These are phyloP conservation scores for Penicillium griseofulvum DNA, from an alignment of 2,329 filamentous ascomycete species.

Conservation along the genomic window DNA sequence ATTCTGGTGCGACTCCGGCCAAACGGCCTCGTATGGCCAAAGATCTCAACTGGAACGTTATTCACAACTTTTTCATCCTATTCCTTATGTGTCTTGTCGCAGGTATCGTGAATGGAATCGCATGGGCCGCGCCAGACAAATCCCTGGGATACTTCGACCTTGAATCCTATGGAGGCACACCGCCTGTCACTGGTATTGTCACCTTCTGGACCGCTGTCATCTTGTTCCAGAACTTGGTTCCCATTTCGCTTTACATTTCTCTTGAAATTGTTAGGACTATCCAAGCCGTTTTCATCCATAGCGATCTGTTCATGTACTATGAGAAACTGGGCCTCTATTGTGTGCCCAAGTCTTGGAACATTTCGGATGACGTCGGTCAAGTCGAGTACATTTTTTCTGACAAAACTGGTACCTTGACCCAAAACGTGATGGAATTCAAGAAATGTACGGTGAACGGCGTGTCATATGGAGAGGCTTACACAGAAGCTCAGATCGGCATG, in stretches of 20 bases:
- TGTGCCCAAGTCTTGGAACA: slow-evolving; percentile 97
- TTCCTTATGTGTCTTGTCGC: slow-evolving; percentile 85
- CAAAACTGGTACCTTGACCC: slow-evolving; percentile 85
- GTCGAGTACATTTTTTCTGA: slow-evolving; percentile 99
- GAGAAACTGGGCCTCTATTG: slow-evolving; percentile 91
- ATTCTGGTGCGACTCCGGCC: slow-evolving; percentile 89
- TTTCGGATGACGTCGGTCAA: slow-evolving; percentile 94
- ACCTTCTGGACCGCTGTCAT: slow-evolving; percentile 96
- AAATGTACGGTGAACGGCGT: slow-evolving; percentile 96
- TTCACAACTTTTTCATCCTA: slow-evolving; percentile 92
- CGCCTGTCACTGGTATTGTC: slow-evolving; percentile 83
- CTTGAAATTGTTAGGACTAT: slow-evolving; percentile 91
- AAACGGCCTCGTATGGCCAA: slow-evolving; percentile 89
- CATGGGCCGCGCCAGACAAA: slow-evolving; percentile 71
- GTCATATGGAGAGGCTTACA: slow-evolving; percentile 95
- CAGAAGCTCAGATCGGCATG: slow-evolving; percentile 94
- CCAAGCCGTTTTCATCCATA: slow-evolving; percentile 97
- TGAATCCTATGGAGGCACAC: slow-evolving; percentile 72
- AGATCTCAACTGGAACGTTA: slow-evolving; percentile 94
- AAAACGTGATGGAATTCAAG: slow-evolving; percentile 99
- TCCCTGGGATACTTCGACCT: slow-evolving; percentile 82
- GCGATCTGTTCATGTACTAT: slow-evolving; percentile 95
- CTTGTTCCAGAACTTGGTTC: slow-evolving; percentile 96
- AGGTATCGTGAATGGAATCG: slow-evolving; percentile 78
- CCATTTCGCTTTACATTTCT: slow-evolving; percentile 96